Evolutionary conservation across 2,329 filamentous ascomycete genomes (phyloP).

Genomic region (Diaporthe citriasiana): DNA sequence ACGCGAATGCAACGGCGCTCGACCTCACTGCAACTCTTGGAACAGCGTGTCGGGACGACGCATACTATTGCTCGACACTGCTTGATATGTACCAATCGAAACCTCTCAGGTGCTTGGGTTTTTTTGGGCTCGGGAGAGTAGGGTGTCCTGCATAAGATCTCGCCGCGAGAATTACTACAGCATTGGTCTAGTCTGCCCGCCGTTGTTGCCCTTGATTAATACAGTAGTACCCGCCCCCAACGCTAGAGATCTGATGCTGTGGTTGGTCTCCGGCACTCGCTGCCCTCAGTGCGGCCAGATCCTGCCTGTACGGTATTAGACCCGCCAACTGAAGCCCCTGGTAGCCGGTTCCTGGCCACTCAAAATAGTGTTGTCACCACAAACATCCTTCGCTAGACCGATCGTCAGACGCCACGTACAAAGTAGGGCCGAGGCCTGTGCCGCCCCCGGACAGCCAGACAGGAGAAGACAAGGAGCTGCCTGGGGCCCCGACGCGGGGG

Average conservation of each 20-base stretch:
- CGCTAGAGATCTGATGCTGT: not conserved
- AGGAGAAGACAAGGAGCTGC: constrained; percentile 16
- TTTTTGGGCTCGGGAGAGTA: not conserved
- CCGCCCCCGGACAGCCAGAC: constrained; percentile 10
- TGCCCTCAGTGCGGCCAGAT: not conserved
- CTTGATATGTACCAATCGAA: not conserved
- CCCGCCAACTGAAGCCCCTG: not conserved
- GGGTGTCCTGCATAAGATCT: not conserved
- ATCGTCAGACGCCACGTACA: constrained; percentile 7
- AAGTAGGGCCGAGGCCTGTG: constrained; percentile 21
- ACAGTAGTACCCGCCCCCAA: not conserved
- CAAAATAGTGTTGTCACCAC: not conserved
- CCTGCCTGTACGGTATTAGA: not conserved
- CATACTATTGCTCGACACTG: not conserved
- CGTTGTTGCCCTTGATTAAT: not conserved
- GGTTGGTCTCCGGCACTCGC: constrained; percentile 24
- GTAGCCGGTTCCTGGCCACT: constrained; percentile 9
- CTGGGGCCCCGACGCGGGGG: constrained; percentile 16
- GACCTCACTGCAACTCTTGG: constrained; percentile 23
- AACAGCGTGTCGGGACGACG: constrained; percentile 11
- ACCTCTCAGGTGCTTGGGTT: too few species aligned
- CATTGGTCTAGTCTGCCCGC: not conserved
- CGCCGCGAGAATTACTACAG: not conserved
- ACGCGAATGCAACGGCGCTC: constrained; percentile 26
- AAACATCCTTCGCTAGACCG: constrained; percentile 14